A percentile compares a stretch with the other conserved stretches of the same genome.
Evolutionary conservation across 1,139 yeast species (phyloP).

Genomic region (Zygosaccharomyces pseudobailii): DNA sequence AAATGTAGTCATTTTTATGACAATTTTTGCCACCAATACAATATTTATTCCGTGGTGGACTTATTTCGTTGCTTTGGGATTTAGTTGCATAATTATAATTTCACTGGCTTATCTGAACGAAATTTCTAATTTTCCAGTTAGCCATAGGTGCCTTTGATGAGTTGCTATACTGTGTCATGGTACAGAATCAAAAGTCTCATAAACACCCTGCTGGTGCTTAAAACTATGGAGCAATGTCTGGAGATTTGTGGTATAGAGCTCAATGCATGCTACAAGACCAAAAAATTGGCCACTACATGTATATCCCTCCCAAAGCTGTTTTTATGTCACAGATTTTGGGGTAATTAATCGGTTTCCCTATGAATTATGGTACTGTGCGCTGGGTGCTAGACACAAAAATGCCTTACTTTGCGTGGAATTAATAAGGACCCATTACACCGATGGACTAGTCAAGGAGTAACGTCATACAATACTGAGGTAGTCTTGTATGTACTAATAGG

Average conservation of each 20-base stretch:
- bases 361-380: slow-evolving; percentile 41
- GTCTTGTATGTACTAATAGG: slow-evolving; percentile 50
- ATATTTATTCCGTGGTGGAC: slow-evolving; percentile 50
- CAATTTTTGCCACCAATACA: slow-evolving; percentile 37
- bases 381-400: slow-evolving; percentile 40
- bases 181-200: slow-evolving; percentile 29
- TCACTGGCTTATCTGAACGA: slow-evolving; percentile 51
- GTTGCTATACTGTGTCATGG: slow-evolving; percentile 44
- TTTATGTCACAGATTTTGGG: slow-evolving; percentile 47
- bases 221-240: slow-evolving; percentile 48
- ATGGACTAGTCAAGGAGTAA: slow-evolving; percentile 48
- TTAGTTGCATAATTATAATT: slow-evolving; percentile 45
- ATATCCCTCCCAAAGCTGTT: slow-evolving; percentile 37
- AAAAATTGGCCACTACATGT: slow-evolving; percentile 28
- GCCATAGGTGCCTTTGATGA: slow-evolving; percentile 52
- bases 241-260: slow-evolving; percentile 52
- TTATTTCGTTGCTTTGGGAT: slow-evolving; percentile 40
- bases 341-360: slow-evolving; percentile 46
- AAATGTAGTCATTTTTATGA: slow-evolving; percentile 14
- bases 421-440: slow-evolving; percentile 43
- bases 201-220: slow-evolving; percentile 47
- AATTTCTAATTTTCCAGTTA: slow-evolving; percentile 43
- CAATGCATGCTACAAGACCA: slow-evolving; percentile 47
- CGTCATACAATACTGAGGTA: slow-evolving; percentile 44
- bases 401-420: slow-evolving; percentile 37